A percentile compares a stretch with the other conserved stretches of the same genome.
These are phyloP conservation scores for Pseudozyma tsukubaensis DNA, from an alignment of 1,284 basidiomycete genomes.

Conservation along the genomic window DNA sequence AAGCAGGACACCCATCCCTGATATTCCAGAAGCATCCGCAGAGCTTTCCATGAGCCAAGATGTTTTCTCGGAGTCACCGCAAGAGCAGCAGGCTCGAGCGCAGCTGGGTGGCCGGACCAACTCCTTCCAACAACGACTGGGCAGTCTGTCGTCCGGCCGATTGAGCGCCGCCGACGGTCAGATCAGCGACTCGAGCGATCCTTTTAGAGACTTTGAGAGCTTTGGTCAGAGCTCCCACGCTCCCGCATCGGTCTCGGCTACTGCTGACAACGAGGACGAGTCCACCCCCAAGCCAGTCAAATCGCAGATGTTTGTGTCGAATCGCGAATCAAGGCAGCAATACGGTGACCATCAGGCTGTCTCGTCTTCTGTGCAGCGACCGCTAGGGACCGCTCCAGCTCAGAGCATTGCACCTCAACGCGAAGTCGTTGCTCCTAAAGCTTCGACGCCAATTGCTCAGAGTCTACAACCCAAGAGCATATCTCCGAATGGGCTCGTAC, in stretches of 20 bases:
- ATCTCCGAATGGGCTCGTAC: slow-evolving; percentile 15
- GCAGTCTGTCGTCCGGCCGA: slow-evolving; percentile 20
- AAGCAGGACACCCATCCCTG: slow-evolving; percentile 33
- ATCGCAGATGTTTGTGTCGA: slow-evolving; percentile 28
- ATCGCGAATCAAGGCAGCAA: slow-evolving; percentile 14
- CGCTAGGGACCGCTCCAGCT: background rate
- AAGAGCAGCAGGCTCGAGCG: slow-evolving; percentile 36
- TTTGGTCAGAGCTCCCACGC: slow-evolving; percentile 47
- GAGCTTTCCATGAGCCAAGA: slow-evolving; percentile 38
- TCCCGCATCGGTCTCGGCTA: slow-evolving; percentile 16
- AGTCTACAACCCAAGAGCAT: background rate
- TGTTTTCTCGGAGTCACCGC: slow-evolving; percentile 40
- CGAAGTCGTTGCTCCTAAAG: background rate
- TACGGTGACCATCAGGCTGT: background rate
- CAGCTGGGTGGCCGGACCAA: slow-evolving; percentile 26
- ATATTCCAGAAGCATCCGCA: slow-evolving; percentile 43
- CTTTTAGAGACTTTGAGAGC: slow-evolving; percentile 54
- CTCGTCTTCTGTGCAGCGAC: background rate
- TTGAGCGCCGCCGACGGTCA: slow-evolving; percentile 25
- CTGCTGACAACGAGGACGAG: slow-evolving; percentile 13
- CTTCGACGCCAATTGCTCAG: background rate
- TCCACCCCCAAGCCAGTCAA: slow-evolving; percentile 33
- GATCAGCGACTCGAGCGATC: slow-evolving; percentile 53
- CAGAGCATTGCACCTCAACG: background rate
- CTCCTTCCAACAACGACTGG: slow-evolving; percentile 44